A percentile compares a stretch with the other conserved stretches of the same genome.
phyloP scores from a whole-genome alignment of 2,329 filamentous ascomycete species.

The Mariannaea sp. region DNA sequence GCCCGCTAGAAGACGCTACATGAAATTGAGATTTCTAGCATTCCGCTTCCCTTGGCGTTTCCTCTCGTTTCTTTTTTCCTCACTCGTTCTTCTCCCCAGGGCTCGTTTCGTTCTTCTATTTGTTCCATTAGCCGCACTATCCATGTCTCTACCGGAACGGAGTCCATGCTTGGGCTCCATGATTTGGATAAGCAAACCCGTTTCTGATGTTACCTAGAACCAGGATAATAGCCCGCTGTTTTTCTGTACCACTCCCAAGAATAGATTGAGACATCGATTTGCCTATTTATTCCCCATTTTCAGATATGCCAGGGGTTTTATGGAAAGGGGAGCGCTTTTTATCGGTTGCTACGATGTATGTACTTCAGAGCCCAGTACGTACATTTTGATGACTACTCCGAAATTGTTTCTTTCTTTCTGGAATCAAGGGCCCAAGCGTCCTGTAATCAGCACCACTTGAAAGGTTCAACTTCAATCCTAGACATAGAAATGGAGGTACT shows the following conservation, averaged over 20 bases:
- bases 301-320: too few relatives aligned
- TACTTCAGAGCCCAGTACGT: too few relatives aligned
- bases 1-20: slow-evolving; percentile 35
- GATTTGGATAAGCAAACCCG: background rate
- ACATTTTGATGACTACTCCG: too few relatives aligned
- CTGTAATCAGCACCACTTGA: too few relatives aligned
- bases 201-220: slow-evolving; percentile 5
- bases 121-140: slow-evolving; percentile 16
- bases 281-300: too few relatives aligned
- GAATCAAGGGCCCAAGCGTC: background rate
- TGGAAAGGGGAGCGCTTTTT: too few relatives aligned
- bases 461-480: too few relatives aligned
- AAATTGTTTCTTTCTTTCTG: background rate
- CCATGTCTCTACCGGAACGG: background rate
- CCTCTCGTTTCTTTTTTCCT: slow-evolving; percentile 11
- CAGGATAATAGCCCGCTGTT: background rate
- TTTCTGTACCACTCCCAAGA: background rate
- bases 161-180: background rate
- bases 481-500: too few relatives aligned
- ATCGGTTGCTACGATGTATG: too few relatives aligned
- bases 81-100: slow-evolving; percentile 5
- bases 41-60: slow-evolving; percentile 2
- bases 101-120: background rate
- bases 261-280: background rate
- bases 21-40: slow-evolving; percentile 24